Evolutionary conservation across 345 rosid species (phyloP).

Genomic region (Camelina hispida): DNA sequence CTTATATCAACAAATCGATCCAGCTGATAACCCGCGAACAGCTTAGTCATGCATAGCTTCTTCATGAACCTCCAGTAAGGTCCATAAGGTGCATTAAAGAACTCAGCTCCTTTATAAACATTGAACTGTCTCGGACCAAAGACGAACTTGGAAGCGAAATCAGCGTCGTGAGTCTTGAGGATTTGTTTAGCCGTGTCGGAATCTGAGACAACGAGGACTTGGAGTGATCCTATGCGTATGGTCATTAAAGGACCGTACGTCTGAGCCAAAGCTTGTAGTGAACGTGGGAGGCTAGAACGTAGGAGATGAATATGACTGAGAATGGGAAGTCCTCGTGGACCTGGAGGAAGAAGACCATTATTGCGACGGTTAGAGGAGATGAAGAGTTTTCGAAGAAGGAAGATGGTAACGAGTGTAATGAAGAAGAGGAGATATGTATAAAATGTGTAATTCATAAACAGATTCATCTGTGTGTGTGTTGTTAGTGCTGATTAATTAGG

Average conservation of each 20-base stretch:
- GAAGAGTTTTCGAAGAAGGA: constrained; percentile 32
- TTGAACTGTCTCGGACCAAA: constrained; percentile 58
- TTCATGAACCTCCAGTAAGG: constrained; percentile 75
- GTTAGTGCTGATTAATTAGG: background rate
- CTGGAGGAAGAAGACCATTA: constrained; percentile 49
- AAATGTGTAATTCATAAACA: constrained; percentile 1
- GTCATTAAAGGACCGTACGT: constrained; percentile 66
- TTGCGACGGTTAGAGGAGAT: background rate
- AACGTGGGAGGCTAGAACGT: constrained; percentile 52
- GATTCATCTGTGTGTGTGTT: background rate
- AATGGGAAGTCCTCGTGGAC: constrained; percentile 64
- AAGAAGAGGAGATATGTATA: constrained; percentile 31
- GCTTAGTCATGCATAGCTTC: constrained; percentile 65
- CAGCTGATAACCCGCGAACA: constrained; percentile 60
- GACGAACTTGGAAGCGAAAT: constrained; percentile 62
- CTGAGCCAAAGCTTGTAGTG: constrained; percentile 55
- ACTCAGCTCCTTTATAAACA: constrained; percentile 60
- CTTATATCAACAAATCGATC: constrained; percentile 57
- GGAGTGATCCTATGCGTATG: constrained; percentile 52
- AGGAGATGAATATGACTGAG: constrained; percentile 79
- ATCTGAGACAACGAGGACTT: constrained; percentile 54
- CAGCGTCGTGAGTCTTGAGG: constrained; percentile 55
- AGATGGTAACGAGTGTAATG: constrained; percentile 28
- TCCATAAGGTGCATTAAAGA: constrained; percentile 64
- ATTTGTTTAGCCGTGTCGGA: constrained; percentile 53